Conservation (phyloP, 371 early-diverging fungal species). For the Funneliformis caledonium region DNA sequence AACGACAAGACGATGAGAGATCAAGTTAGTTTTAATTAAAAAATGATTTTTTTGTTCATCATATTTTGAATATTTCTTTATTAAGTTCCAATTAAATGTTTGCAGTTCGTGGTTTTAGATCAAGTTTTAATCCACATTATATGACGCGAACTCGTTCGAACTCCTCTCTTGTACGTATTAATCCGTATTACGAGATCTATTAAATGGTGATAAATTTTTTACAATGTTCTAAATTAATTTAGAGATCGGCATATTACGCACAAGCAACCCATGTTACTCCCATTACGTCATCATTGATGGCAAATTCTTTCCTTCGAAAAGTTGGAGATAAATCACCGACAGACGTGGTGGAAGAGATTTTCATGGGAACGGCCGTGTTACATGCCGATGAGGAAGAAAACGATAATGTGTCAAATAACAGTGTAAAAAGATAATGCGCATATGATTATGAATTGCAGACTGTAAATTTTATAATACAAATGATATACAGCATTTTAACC, state of each 20-base stretch:
- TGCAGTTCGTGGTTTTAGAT: background rate
- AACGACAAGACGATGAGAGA: slow-evolving; percentile 40
- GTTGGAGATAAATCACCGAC: slow-evolving; percentile 12
- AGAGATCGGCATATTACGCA: slow-evolving; percentile 33
- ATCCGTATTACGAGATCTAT: background rate
- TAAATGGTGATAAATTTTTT: background rate
- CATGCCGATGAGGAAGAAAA: background rate
- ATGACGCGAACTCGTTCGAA: slow-evolving; percentile 14
- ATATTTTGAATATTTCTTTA: background rate
- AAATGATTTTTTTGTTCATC: background rate
- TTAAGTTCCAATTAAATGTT: background rate
- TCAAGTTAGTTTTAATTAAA: slow-evolving; percentile 13
- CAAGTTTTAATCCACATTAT: slow-evolving; percentile 28
- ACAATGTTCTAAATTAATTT: background rate
- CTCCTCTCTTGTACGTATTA: slow-evolving; percentile 29
- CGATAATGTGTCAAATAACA: background rate
- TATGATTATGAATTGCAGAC: too few relatives aligned
- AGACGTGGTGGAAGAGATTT: slow-evolving; percentile 36
- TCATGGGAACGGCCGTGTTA: slow-evolving; percentile 14
- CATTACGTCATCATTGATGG: background rate
- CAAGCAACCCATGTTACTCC: slow-evolving; percentile 14
- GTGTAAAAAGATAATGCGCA: background rate
- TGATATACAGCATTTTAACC: too few relatives aligned
- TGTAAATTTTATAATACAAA: too few relatives aligned
- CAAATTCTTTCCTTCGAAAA: slow-evolving; percentile 12